Conservation (phyloP, 2,329 filamentous ascomycete species). For the Scortechinia acanthostroma region DNA sequence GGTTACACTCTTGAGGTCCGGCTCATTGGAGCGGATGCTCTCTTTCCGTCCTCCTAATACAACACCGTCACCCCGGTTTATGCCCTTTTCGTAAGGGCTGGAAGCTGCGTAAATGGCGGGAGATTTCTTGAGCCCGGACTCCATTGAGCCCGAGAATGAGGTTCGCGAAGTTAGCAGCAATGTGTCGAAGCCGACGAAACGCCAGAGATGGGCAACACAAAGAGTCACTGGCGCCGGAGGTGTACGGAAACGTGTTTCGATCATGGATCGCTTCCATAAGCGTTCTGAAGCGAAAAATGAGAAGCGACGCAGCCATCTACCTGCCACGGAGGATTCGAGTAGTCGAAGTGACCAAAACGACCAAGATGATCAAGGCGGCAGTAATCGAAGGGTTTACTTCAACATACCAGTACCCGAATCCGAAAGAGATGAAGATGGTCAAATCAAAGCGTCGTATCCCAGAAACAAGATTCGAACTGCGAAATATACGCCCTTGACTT, state of each 20-base stretch:
- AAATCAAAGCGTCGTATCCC: constrained; percentile 62
- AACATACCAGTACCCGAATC: constrained; percentile 73
- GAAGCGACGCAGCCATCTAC: constrained; percentile 62
- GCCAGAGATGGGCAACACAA: not conserved
- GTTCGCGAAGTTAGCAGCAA: not conserved
- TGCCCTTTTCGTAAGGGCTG: not conserved
- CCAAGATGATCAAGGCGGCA: constrained; percentile 28
- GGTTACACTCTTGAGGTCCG: not conserved
- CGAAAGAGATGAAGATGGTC: constrained; percentile 74
- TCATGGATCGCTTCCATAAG: constrained; percentile 1
- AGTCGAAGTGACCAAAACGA: constrained; percentile 23
- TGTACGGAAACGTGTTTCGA: not conserved
- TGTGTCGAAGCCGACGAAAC: not conserved
- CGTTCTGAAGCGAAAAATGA: constrained; percentile 30
- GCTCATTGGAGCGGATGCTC: not conserved
- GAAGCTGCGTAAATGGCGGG: not conserved
- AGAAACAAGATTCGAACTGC: constrained; percentile 96
- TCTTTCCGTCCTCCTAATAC: too few species aligned
- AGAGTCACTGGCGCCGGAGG: not conserved
- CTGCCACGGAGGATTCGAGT: not conserved
- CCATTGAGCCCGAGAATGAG: not conserved
- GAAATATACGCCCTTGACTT: constrained; percentile 92
- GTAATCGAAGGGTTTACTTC: constrained; percentile 68
- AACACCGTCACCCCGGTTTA: too few species aligned
- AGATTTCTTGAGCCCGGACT: too few species aligned